Conservation (phyloP, 1,284 basidiomycete species). For the Termitomyces sp. region DNA sequence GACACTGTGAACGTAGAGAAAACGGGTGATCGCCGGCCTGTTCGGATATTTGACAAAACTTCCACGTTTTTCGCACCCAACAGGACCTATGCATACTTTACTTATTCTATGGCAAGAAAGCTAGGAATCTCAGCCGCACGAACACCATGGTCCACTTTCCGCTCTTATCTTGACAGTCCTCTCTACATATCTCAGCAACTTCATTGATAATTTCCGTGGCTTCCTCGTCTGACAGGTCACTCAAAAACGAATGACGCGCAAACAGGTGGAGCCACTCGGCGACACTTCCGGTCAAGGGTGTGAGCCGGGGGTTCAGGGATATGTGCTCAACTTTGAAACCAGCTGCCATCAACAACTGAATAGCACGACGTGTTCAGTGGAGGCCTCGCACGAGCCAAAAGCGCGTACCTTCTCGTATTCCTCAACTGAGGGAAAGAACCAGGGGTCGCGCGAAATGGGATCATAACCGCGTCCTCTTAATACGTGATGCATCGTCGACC, state of each 20-base stretch:
- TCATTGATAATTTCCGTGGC: slow-evolving; percentile 61
- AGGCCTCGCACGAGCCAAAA: neutral
- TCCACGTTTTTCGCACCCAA: neutral
- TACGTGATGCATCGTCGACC: slow-evolving; percentile 55
- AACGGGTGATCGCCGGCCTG: neutral
- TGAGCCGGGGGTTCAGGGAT: slow-evolving; percentile 63
- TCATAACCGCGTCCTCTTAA: slow-evolving; percentile 54
- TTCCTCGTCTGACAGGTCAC: slow-evolving; percentile 45
- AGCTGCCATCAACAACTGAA: slow-evolving; percentile 51
- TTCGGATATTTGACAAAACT: neutral
- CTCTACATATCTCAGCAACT: slow-evolving; percentile 51
- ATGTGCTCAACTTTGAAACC: slow-evolving; percentile 55
- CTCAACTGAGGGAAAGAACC: slow-evolving; percentile 74
- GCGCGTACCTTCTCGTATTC: slow-evolving; percentile 52
- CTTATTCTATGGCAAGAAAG: slow-evolving; percentile 23
- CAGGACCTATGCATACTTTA: neutral
- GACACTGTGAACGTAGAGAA: neutral
- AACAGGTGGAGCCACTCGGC: slow-evolving; percentile 72
- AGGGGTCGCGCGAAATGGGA: slow-evolving; percentile 63
- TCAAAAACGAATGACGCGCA: slow-evolving; percentile 52
- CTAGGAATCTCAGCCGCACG: slow-evolving; percentile 59
- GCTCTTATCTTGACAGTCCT: slow-evolving; percentile 54
- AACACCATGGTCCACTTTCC: slow-evolving; percentile 73
- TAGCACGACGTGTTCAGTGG: neutral
- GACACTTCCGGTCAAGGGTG: slow-evolving; percentile 58